These are phyloP conservation scores for Salvia miltiorrhiza DNA, from an alignment of 257 asterid species.

Conservation along the genomic window DNA sequence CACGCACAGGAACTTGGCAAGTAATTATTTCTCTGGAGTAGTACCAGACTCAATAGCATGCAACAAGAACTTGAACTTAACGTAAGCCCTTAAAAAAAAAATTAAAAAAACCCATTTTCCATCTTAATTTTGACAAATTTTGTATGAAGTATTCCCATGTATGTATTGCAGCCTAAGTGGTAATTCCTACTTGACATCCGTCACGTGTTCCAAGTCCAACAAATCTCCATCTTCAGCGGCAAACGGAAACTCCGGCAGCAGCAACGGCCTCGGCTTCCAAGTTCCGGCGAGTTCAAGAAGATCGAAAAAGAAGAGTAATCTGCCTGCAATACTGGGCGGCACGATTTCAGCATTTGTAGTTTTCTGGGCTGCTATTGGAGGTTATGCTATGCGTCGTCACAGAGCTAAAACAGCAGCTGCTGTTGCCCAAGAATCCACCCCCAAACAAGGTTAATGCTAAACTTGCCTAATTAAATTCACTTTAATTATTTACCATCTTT, in stretches of 20 bases:
- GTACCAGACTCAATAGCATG: conserved; percentile 43
- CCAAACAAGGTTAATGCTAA: conserved; percentile 17
- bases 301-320: conserved; percentile 24
- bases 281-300: neutral
- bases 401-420: conserved; percentile 38
- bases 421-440: conserved; percentile 20
- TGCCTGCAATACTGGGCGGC: conserved; percentile 24
- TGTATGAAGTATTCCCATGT: neutral
- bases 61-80: conserved; percentile 32
- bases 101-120: too few species aligned
- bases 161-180: conserved; percentile 12
- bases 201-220: neutral
- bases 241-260: neutral
- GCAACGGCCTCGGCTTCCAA: neutral
- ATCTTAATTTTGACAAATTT: too few species aligned
- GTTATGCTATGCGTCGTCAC: conserved; percentile 25
- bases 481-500: neutral
- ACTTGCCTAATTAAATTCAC: neutral
- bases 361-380: conserved; percentile 27
- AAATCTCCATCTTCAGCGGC: neutral
- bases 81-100: conserved; percentile 13
- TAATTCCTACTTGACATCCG: neutral
- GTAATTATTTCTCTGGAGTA: conserved; percentile 33
- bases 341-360: neutral
- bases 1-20: conserved; percentile 34